phyloP scores from a whole-genome alignment of 176 grass and related monocot genomes.

The Poa pratensis region DNA sequence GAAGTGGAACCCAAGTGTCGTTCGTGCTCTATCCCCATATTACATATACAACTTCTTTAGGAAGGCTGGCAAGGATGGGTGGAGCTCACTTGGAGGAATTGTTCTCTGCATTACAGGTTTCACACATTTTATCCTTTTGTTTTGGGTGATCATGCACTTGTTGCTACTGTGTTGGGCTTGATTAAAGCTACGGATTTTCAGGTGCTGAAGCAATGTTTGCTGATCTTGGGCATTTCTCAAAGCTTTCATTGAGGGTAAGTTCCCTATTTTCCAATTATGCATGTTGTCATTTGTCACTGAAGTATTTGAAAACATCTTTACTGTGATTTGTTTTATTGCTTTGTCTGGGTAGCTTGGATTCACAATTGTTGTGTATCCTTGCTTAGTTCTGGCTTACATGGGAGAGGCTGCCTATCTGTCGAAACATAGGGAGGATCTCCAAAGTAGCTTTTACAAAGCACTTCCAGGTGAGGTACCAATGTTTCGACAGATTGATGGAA shows the following conservation, averaged over 20 bases:
- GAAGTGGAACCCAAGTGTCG: constrained; percentile 77
- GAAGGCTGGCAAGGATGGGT: constrained; percentile 84
- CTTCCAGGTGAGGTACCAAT: constrained; percentile 62
- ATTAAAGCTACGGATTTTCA: constrained; percentile 35
- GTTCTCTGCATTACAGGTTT: constrained; percentile 96
- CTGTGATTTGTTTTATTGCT: constrained; percentile 38
- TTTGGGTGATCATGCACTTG: not conserved
- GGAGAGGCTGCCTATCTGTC: constrained; percentile 93
- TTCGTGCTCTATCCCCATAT: constrained; percentile 84
- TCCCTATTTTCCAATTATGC: not conserved
- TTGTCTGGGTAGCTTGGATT: constrained; percentile 73
- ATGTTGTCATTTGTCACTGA: not conserved
- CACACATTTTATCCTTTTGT: not conserved
- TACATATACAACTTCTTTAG: constrained; percentile 92
- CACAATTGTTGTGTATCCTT: constrained; percentile 80
- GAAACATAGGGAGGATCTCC: constrained; percentile 77
- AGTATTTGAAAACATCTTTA: not conserved
- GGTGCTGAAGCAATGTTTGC: constrained; percentile 98
- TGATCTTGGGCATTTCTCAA: constrained; percentile 92
- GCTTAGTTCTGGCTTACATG: constrained; percentile 92
- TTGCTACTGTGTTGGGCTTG: constrained; percentile 22
- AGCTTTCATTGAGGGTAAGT: constrained; percentile 70
- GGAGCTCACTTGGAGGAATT: constrained; percentile 88
- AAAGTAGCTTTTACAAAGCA: constrained; percentile 94
- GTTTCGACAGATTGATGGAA: not conserved